Evolutionary conservation across 176 grass and related monocot species (phyloP), one percentile per base, ranked within the genome.

Genomic region (Microstegium vimineum): DNA sequence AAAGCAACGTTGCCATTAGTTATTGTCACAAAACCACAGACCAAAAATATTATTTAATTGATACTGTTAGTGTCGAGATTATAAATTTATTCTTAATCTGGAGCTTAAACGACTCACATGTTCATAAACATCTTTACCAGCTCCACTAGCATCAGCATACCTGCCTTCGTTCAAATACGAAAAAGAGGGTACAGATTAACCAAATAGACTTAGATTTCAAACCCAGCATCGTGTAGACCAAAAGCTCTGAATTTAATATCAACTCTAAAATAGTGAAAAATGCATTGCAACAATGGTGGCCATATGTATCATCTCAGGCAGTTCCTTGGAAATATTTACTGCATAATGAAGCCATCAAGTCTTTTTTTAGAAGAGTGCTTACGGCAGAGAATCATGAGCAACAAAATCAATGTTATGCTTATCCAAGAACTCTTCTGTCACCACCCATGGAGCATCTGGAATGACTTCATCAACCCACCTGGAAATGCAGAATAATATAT

Each of bases 391-490:
- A 83, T 97, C 94, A 81, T 97, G 94, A 1, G 94, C 94, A 62
- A 97, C 91, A 71, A 79, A 97, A 89, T 97, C 94, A 23, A 97
- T 93, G 60, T 97, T 89, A 83, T 97, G 91, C 80, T 91, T 91
- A 60, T 97, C 28, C 75, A 97, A 81, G 83, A 97, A 97, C 77
- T 97, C 94, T 83, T 86, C 76, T 66, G 87, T 89, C 59, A 97
- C 83, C 72, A 97, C 94, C 94, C 94, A 97, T 54, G 94, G 94
- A 71, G 94, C 94, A 89, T 97, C 91, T 69, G 94, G 94, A 89
- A 97, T 97, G 34, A 97, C 94, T 87, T 97, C 94, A 83, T 97
- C 94, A 47, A 97, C 94, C 94, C 94, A 97, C 76, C 94, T 97
- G 31, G 27, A 62, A 70, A 87, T 52, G 80, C 46, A 80, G 43